These are phyloP conservation scores for Vinca minor DNA, from an alignment of 257 asterid genomes.

Conservation along the genomic window DNA sequence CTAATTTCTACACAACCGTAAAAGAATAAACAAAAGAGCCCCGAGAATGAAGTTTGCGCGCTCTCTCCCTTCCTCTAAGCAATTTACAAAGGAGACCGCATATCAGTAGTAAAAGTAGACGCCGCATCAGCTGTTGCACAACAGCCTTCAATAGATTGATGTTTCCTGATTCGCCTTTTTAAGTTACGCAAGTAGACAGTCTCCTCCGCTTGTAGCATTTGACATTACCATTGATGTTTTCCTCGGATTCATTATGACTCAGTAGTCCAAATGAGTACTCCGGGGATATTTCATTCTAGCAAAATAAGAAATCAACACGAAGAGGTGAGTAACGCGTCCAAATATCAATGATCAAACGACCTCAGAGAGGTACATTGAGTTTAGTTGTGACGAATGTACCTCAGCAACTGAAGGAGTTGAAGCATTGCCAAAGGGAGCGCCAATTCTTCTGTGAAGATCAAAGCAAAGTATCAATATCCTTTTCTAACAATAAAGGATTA, in stretches of 20 bases:
- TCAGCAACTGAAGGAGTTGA: conserved; percentile 3
- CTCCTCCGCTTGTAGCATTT: conserved; percentile 23
- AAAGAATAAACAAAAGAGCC: not conserved
- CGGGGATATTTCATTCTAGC: conserved; percentile 2
- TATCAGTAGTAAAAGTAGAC: conserved; percentile 1
- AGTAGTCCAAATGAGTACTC: not conserved
- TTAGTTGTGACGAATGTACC: conserved; percentile 9
- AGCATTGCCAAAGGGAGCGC: not conserved
- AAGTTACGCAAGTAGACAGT: conserved; percentile 8
- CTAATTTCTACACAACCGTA: not conserved
- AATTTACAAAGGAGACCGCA: conserved; percentile 7
- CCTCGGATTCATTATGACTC: not conserved
- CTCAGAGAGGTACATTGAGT: not conserved
- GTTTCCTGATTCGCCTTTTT: not conserved
- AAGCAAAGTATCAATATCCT: not conserved
- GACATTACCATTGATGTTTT: not conserved
- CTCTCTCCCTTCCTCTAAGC: not conserved
- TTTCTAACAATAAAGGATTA: not conserved
- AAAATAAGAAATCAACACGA: not conserved
- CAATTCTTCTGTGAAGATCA: not conserved
- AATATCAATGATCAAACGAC: not conserved
- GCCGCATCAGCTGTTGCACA: not conserved
- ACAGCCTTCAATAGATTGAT: not conserved
- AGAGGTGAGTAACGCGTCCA: not conserved
- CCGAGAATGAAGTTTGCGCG: not conserved